phyloP scores from a whole-genome alignment of 805 yeast species.

The Monosporozyma aerobia region DNA sequence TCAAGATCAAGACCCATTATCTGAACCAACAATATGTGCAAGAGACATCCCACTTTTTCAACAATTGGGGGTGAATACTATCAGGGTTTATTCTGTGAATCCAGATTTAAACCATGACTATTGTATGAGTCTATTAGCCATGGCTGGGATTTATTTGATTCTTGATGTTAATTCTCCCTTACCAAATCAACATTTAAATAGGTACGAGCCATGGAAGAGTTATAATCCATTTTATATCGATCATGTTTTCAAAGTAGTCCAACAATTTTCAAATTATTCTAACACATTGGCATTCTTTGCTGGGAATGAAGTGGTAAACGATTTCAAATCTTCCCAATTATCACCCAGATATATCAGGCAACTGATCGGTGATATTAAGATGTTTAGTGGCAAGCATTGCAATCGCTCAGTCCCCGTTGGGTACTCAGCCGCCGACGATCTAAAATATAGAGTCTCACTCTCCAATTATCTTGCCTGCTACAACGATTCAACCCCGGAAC shows the following conservation, averaged over 20 bases:
- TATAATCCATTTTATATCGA: conserved; percentile 62
- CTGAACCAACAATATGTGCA: conserved; percentile 63
- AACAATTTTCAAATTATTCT: conserved; percentile 74
- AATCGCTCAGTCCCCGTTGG: conserved; percentile 79
- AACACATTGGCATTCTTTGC: conserved; percentile 88
- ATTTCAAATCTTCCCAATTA: conserved; percentile 51
- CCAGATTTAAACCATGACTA: conserved; percentile 74
- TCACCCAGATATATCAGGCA: conserved; percentile 77
- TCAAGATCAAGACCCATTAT: conserved; percentile 58
- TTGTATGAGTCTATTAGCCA: conserved; percentile 86
- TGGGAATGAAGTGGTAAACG: conserved; percentile 86
- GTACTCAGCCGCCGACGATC: conserved; percentile 93
- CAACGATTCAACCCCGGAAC: conserved; percentile 34
- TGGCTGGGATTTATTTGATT: conserved; percentile 86
- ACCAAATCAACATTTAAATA: conserved; percentile 65
- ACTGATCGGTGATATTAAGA: conserved; percentile 71
- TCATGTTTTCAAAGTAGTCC: conserved; percentile 70
- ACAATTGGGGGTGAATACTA: conserved; percentile 75
- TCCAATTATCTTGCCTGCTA: conserved; percentile 76
- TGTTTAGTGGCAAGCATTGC: conserved; percentile 49
- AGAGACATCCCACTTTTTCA: conserved; percentile 78
- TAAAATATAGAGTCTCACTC: conserved; percentile 62
- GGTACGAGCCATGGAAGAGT: conserved; percentile 91
- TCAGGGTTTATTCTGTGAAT: conserved; percentile 80
- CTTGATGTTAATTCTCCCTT: conserved; percentile 88